phyloP scores from a whole-genome alignment of 2,329 filamentous ascomycete genomes.

The Grosmannia clavigera region DNA sequence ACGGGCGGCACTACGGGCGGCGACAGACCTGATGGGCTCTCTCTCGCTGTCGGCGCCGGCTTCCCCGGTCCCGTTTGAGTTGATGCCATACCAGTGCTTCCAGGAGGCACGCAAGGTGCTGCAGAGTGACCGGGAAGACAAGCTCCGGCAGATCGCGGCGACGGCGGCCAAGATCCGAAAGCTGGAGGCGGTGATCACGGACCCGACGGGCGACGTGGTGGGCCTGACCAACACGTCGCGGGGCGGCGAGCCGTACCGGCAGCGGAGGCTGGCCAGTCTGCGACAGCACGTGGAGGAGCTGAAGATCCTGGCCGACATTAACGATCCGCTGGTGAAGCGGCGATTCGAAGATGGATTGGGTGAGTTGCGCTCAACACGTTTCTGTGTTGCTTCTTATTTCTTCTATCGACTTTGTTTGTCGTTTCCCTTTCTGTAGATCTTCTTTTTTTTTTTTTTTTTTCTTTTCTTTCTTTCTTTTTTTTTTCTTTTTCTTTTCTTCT shows the following conservation, averaged over 20 bases:
- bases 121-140: constrained; percentile 66
- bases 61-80: constrained; percentile 74
- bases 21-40: no score
- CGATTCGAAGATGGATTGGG: constrained; percentile 84
- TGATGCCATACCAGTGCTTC: constrained; percentile 93
- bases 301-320: constrained; percentile 87
- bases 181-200: constrained; percentile 38
- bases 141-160: constrained; percentile 58
- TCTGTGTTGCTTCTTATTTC: not conserved
- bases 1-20: constrained; percentile 51
- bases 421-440: not conserved
- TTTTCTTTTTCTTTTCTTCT: no score
- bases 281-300: constrained; percentile 59
- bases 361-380: constrained; percentile 28
- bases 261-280: constrained; percentile 57
- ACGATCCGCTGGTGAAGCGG: constrained; percentile 88
- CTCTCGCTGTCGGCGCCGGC: not conserved
- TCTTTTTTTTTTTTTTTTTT: no score
- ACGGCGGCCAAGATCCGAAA: constrained; percentile 57
- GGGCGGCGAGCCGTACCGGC: constrained; percentile 53
- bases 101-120: constrained; percentile 86
- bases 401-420: not conserved
- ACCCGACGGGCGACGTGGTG: not conserved
- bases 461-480: no score
- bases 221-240: constrained; percentile 40